Percentiles rank a stretch among this genome's conserved stretches.
phyloP scores from a whole-genome alignment of 1,284 basidiomycete genomes.

The Apiotrichum gamsii region DNA sequence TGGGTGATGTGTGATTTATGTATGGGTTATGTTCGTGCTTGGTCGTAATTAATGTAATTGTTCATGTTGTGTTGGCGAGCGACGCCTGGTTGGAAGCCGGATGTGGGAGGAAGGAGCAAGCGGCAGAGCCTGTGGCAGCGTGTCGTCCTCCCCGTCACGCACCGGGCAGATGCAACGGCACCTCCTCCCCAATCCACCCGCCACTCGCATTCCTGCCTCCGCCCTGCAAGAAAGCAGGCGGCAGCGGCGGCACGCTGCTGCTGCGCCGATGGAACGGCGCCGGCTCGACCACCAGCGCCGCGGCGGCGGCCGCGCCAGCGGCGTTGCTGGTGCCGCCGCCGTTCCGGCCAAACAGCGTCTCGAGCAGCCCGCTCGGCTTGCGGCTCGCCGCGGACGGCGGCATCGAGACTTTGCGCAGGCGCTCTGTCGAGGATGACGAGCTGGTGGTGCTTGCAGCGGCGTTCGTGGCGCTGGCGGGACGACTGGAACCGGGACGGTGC shows the following conservation, averaged over 20 bases:
- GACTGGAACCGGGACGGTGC: neutral
- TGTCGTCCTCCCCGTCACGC: too few relatives aligned
- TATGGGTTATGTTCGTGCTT: too few relatives aligned
- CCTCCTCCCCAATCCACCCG: too few relatives aligned
- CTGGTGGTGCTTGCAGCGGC: neutral
- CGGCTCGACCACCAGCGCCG: neutral
- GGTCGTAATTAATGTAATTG: too few relatives aligned
- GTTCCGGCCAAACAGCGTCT: conserved; percentile 6
- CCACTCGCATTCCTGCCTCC: too few relatives aligned
- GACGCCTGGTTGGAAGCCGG: too few relatives aligned
- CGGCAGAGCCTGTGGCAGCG: too few relatives aligned
- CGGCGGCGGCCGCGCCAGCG: neutral
- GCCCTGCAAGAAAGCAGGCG: too few relatives aligned
- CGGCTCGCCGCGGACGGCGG: neutral
- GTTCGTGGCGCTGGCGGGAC: neutral
- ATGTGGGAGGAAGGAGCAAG: too few relatives aligned
- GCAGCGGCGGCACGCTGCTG: neutral
- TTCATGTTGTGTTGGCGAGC: too few relatives aligned
- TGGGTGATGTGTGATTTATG: too few relatives aligned
- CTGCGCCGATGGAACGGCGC: neutral
- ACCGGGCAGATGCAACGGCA: too few relatives aligned
- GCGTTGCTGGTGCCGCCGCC: neutral
- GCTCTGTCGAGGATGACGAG: neutral
- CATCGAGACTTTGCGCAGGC: neutral
- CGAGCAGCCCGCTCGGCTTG: conserved; percentile 3